Evolutionary conservation across 352 stramenopile genomes (phyloP).

Genomic region (Globisporangium barbulae): DNA sequence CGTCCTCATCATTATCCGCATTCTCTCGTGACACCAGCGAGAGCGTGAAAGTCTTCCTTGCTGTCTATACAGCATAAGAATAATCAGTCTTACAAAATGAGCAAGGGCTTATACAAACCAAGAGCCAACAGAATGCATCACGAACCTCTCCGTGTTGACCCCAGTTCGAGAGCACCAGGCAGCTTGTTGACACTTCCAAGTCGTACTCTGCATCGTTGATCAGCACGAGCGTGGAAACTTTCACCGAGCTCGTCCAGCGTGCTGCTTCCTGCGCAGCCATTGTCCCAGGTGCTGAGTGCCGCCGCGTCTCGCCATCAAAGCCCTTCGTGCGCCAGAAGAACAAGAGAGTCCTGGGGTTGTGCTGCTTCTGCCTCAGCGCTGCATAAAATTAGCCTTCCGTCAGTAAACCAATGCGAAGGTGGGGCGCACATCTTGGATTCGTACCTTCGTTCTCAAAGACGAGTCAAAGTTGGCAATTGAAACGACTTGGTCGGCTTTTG

Average conservation of each 20-base stretch:
- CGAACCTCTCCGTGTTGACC: constrained; percentile 11
- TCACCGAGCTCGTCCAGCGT: background rate
- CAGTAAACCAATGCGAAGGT: background rate
- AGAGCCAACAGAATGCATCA: background rate
- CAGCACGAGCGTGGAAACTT: constrained; percentile 30
- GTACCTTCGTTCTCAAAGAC: background rate
- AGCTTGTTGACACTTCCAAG: constrained; percentile 17
- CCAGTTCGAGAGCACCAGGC: constrained; percentile 24
- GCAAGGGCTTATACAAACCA: background rate
- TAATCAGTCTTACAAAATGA: background rate
- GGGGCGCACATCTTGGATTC: background rate
- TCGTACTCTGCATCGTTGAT: constrained; percentile 30
- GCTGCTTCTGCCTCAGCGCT: background rate
- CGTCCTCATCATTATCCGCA: background rate
- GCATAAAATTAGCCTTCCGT: background rate
- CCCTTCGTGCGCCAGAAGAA: background rate
- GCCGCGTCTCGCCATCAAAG: background rate
- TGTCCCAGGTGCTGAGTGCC: constrained; percentile 1
- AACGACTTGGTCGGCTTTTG: background rate
- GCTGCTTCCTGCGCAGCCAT: constrained; percentile 3
- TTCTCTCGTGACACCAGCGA: constrained; percentile 7
- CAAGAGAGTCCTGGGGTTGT: background rate
- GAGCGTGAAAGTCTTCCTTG: constrained; percentile 11
- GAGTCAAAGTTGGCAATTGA: background rate
- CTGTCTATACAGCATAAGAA: background rate